Base-by-base conservation (phyloP, 2,329 filamentous ascomycete species). In the Cercospora sesami region DNA sequence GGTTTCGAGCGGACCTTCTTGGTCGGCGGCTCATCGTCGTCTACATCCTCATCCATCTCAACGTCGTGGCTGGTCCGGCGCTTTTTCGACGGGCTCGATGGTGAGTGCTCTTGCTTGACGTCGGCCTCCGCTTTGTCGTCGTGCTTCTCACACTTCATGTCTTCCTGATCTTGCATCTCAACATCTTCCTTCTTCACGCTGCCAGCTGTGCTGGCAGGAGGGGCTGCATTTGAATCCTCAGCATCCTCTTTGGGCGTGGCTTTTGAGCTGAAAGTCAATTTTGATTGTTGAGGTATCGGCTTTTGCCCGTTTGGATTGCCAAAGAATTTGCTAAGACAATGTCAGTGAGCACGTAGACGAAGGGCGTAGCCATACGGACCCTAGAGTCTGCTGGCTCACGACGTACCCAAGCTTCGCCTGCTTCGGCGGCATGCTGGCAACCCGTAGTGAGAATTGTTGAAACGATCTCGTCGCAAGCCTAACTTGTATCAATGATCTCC, bases 341-440 rank as follows among this genome's bases (percentile, higher is more conserved):
- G 30, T 66, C 21, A 69, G 65, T n/a, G 60, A 30, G 28, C 18
- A 23, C 53, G 10, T 48, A 23, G 51, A 4, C 28, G 7, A n/a
- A 28, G 1, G 14, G 23, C 21, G 30, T 45, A 18, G 21, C 65
- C 80, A 87, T 58, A 65, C 67, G 33, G 64, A 93, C 91, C 89
- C 87, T 79, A 94, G 82, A 74, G 89, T 92, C 77, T 86, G 87
- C 83, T 94, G 91, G 72, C 85, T 85, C 81, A 87, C 90, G 71
- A 94, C 93, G 82, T 95, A 96, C 93, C 92, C 92, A 79, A 96
- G 82, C 69, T 91, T 96, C 75, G 91, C 89, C 79, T 92, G 93
- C 79, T 92, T 93, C 21, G 82, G 82, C 60, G 82, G 73, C 83
- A 84, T 84, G 51, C 31, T 75, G 64, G 61, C 62, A n/a, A 65